A percentile compares a stretch with the other conserved stretches of the same genome.
Evolutionary conservation across 2,329 filamentous ascomycete species (phyloP).

Genomic region (Cercospora janseana): DNA sequence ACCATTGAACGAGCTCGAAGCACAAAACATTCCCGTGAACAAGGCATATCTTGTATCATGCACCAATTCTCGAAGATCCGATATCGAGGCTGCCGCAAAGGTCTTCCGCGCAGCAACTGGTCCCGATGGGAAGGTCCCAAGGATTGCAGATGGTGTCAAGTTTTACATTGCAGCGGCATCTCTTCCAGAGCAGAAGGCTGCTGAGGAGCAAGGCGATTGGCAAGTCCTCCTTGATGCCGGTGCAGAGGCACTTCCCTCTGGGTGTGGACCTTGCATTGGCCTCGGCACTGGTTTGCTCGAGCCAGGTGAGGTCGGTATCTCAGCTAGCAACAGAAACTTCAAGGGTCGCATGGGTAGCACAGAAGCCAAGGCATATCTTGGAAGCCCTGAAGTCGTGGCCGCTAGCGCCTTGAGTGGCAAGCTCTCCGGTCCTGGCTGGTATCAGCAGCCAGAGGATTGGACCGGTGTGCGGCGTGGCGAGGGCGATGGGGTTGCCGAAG

Average conservation of each 20-base stretch:
- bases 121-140: constrained; percentile 61
- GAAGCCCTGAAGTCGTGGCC: constrained; percentile 86
- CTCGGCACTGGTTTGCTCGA: constrained; percentile 77
- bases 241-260: constrained; percentile 67
- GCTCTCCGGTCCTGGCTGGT: constrained; percentile 75
- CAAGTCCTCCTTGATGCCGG: constrained; percentile 76
- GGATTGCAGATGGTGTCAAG: constrained; percentile 71
- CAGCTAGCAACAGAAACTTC: constrained; percentile 83
- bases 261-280: constrained; percentile 84
- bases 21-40: constrained; percentile 72
- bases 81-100: constrained; percentile 75
- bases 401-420: constrained; percentile 75
- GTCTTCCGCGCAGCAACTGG: constrained; percentile 78
- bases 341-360: constrained; percentile 84
- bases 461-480: constrained; percentile 68
- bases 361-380: constrained; percentile 79
- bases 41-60: constrained; percentile 87
- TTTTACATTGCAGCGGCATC: constrained; percentile 92
- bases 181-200: constrained; percentile 67
- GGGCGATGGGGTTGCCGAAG: constrained; percentile 63
- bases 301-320: constrained; percentile 81
- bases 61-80: constrained; percentile 80
- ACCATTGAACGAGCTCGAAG: constrained; percentile 69
- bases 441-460: constrained; percentile 67
- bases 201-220: constrained; percentile 84